Evolutionary conservation across 768 basidiomycete genomes (phyloP), one percentile per base, ranked within the genome.

Genomic region (Leccinum aurantiacum): DNA sequence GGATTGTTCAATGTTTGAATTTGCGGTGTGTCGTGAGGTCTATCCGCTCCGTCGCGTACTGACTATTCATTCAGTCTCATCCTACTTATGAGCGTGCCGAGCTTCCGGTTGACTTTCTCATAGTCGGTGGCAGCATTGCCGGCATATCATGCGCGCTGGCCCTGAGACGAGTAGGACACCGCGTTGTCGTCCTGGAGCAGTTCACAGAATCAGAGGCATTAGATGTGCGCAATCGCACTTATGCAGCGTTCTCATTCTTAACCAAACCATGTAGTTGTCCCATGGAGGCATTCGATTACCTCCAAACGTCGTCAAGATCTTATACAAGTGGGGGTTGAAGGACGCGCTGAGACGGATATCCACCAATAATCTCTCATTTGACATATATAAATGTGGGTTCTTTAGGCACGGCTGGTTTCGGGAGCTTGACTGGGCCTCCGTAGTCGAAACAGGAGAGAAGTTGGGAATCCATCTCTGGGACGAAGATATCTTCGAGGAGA

Each of bases 61-160:
- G 33, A 68, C 56, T 22, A 9, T 10, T 4, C 22, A 10, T 10
- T 27, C 54, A 69, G 67, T 58, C 58, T 11, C 58, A 65, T 29
- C 59, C 68, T 22, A 53, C 54, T 41, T 27, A 54, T 50, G 60
- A 54, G 19, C 53, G 53, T 14, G 58, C 71, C 51, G 59, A 57
- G 27, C n/a, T 71, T 46, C 19, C 59, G 19, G 58, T 71, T 19
- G 74, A 82, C 53, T 78, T 83, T 59, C 60, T 82, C 19, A 73
- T 84, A 41, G 74, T 84, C 27, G 83, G 83, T 53, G 83, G 78
- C 47, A 80, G 82, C 15, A 76, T 88, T 14, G 77, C 81, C 41
- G 87, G 87, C 10, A 73, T 86, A 52, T 80, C 86, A 3, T 74
- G 80, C 37, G 86, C 86, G 4, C 81, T 79, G 63, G 75, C 82